Base-by-base conservation (phyloP, 192 early-diverging fungal genomes). In the Backusella morwellensis region DNA sequence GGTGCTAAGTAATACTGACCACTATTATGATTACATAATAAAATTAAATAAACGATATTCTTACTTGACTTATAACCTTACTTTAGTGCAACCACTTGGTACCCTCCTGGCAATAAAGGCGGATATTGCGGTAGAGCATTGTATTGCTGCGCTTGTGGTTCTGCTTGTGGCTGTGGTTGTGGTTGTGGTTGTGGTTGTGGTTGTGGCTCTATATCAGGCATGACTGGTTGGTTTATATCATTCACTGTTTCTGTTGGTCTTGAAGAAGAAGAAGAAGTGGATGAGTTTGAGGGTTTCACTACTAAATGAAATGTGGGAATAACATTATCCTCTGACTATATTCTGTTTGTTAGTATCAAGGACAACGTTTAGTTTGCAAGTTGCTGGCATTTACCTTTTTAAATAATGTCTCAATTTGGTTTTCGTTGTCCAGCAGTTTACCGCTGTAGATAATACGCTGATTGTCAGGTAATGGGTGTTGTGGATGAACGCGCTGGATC, bases 361-460 rank as follows among this genome's bases (percentile, higher is more conserved):
- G 9, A 3, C 21, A 59, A 21, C 21, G 11, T 0, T n/a, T n/a
- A 52, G 19, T 26, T 59, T 59, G 2, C 5, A 23, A 21, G 44
- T 38, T 47, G 7, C 0, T 7, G 0, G 1, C 21, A 14, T 69
- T 68, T 63, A 81, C 80, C 72, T 80, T 83, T 21, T 42, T 63
- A n/a, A 83, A 50, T 14, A 83, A 29, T 66, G 68, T 41, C 1
- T 36, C 12, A n/a, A 83, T 23, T 8, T 52, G 17, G 19, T 77
- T 75, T n/a, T 42, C 41, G 71, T 83, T 78, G 21, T 59, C 34
- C 19, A 83, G n/a, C 35, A 80, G 34, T 59, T 77, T 83, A 14
- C 82, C 82, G n/a, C 76, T 73, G 35, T 66, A 77, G 47, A 83
- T 83, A 34, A 83, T 68, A 34, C 82, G 82, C 29, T 83, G 82